These are phyloP conservation scores for Symbiotaphrina buchneri DNA, from an alignment of 495 filamentous ascomycete genomes.

Conservation along the genomic window DNA sequence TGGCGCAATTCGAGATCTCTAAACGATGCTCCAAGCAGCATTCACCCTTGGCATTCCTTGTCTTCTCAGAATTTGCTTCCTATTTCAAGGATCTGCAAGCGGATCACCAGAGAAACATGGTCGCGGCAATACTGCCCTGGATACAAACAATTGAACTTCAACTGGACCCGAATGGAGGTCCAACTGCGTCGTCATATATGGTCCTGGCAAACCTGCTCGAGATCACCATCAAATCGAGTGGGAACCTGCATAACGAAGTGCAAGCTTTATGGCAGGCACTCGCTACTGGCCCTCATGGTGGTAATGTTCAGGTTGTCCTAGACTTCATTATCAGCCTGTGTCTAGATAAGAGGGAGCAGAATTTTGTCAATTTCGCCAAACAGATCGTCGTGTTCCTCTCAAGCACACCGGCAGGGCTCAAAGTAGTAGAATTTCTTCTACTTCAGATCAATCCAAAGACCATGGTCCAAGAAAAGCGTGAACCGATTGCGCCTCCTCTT, in stretches of 20 bases:
- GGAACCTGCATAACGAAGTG: slow-evolving; percentile 79
- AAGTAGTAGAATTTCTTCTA: slow-evolving; percentile 83
- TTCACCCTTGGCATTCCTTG: slow-evolving; percentile 66
- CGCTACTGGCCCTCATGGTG: slow-evolving; percentile 76
- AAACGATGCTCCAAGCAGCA: slow-evolving; percentile 75
- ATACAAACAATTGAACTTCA: slow-evolving; percentile 85
- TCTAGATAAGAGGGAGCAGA: slow-evolving; percentile 81
- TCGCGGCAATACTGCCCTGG: slow-evolving; percentile 88
- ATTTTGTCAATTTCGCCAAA: slow-evolving; percentile 92
- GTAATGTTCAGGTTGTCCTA: slow-evolving; percentile 86
- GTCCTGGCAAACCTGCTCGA: slow-evolving; percentile 88
- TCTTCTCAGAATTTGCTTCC: slow-evolving; percentile 83
- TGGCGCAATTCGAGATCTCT: slow-evolving; percentile 91
- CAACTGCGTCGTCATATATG: slow-evolving; percentile 81
- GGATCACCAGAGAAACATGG: slow-evolving; percentile 74
- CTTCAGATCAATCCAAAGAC: slow-evolving; percentile 74
- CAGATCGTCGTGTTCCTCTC: slow-evolving; percentile 93
- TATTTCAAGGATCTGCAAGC: slow-evolving; percentile 73
- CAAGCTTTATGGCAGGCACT: slow-evolving; percentile 95
- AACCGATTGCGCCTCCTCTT: slow-evolving; percentile 43
- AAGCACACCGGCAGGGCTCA: slow-evolving; percentile 71
- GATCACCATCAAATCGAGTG: slow-evolving; percentile 82
- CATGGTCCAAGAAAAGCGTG: slow-evolving; percentile 73
- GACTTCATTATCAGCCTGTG: slow-evolving; percentile 92
- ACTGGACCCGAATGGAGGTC: slow-evolving; percentile 82